Conservation (phyloP, 2,329 filamentous ascomycete species). For the Trichoderma hamatum region DNA sequence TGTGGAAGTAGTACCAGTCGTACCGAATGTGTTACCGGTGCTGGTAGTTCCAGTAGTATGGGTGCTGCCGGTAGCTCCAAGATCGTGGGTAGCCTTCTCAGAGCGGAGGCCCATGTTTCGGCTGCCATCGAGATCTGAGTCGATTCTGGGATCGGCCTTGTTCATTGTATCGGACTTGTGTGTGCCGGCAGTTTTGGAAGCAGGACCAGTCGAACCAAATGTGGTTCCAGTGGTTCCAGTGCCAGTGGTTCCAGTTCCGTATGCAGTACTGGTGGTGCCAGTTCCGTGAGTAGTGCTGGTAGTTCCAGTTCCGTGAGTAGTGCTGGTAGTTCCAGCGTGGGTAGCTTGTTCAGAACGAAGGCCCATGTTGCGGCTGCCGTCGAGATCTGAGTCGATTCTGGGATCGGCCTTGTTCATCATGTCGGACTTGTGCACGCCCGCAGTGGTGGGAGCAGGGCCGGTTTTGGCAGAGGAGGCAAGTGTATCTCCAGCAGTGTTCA, state of each 20-base stretch:
- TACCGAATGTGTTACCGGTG: background rate
- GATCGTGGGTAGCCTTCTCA: slow-evolving; percentile 19
- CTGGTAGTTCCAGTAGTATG: background rate
- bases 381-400: slow-evolving; percentile 57
- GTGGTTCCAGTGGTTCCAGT: background rate
- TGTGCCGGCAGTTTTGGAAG: slow-evolving; percentile 43
- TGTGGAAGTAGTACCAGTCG: slow-evolving; percentile 31
- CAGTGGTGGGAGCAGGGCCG: slow-evolving; percentile 33
- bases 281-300: slow-evolving; percentile 37
- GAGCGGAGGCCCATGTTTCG: slow-evolving; percentile 34
- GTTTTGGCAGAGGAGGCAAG: slow-evolving; percentile 25
- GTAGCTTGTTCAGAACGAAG: slow-evolving; percentile 27
- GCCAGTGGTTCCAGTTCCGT: background rate
- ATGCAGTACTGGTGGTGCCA: slow-evolving; percentile 10
- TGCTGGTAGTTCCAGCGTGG: slow-evolving; percentile 10
- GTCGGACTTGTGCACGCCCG: slow-evolving; percentile 52
- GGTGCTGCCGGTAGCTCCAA: background rate
- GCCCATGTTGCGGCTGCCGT: slow-evolving; percentile 40
- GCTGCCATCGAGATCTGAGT: slow-evolving; percentile 53
- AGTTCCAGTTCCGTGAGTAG: slow-evolving; percentile 35
- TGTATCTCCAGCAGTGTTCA: slow-evolving; percentile 25
- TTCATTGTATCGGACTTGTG: slow-evolving; percentile 52
- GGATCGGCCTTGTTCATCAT: slow-evolving; percentile 56
- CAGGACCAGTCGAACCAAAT: slow-evolving; percentile 24
- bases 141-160: slow-evolving; percentile 56